phyloP scores from a whole-genome alignment of 1,139 yeast species.

The Ogataea hybrid region DNA sequence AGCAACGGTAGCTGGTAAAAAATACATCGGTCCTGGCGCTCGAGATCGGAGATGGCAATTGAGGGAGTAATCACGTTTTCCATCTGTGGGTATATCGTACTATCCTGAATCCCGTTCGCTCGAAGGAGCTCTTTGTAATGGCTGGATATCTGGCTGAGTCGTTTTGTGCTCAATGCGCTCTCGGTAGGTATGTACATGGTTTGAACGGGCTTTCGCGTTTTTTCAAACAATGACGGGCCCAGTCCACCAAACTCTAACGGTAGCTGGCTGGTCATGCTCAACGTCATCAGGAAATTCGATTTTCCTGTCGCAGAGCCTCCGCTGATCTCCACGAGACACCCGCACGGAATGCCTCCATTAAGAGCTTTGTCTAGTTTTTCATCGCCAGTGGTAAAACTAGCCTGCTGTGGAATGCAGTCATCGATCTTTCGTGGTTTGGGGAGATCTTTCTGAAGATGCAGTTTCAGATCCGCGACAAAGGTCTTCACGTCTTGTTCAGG shows the following conservation, averaged over 20 bases:
- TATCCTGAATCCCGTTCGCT: conserved; percentile 31
- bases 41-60: conserved; percentile 56
- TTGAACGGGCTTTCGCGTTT: conserved; percentile 21
- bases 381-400: conserved; percentile 58
- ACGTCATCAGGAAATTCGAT: conserved; percentile 69
- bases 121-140: conserved; percentile 33
- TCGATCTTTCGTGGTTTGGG: conserved; percentile 5
- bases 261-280: conserved; percentile 57
- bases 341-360: conserved; percentile 53
- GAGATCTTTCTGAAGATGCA: neutral
- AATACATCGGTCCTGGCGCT: conserved; percentile 71
- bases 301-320: conserved; percentile 89
- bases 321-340: conserved; percentile 66
- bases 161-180: conserved; percentile 61
- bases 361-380: conserved; percentile 51
- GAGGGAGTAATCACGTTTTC: conserved; percentile 59
- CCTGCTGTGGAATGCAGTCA: neutral
- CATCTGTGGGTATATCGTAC: conserved; percentile 35
- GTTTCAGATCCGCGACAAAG: conserved; percentile 35
- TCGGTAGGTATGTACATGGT: conserved; percentile 79
- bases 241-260: conserved; percentile 46
- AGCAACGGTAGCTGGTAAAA: conserved; percentile 67
- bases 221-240: conserved; percentile 31
- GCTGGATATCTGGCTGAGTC: conserved; percentile 41
- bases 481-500: conserved; percentile 46